phyloP scores from a whole-genome alignment of 352 stramenopile genomes.

The Saprolegnia parasitica region DNA sequence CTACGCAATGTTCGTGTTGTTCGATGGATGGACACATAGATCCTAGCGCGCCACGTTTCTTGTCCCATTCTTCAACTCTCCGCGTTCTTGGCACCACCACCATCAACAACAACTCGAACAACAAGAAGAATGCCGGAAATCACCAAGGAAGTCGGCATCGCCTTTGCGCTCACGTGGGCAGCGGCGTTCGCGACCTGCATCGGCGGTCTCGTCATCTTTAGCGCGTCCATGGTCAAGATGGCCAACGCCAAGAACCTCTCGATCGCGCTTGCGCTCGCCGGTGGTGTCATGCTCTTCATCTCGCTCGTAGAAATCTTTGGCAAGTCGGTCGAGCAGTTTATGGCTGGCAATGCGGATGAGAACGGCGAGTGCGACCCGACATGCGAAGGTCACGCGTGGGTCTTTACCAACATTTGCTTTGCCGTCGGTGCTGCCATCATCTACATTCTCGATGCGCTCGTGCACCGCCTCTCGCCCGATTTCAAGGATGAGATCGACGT shows the following conservation, averaged over 20 bases:
- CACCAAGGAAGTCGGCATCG: not conserved
- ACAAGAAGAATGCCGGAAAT: not conserved
- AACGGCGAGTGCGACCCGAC: conserved; percentile 1
- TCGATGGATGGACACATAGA: no score
- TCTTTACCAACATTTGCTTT: conserved; percentile 9
- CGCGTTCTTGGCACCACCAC: no score
- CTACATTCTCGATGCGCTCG: conserved; percentile 43
- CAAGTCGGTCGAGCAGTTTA: conserved; percentile 42
- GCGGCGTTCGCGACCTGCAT: conserved; percentile 55
- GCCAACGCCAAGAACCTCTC: conserved; percentile 51
- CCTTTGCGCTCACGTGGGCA: conserved; percentile 53
- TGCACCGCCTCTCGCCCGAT: conserved; percentile 38
- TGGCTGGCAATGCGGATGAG: conserved; percentile 36
- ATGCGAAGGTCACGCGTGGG: not conserved
- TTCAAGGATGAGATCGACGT: conserved; percentile 38
- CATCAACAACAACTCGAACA: no score
- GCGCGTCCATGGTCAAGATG: conserved; percentile 49
- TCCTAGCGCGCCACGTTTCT: no score
- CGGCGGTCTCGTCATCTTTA: conserved; percentile 66
- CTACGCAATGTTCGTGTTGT: no score
- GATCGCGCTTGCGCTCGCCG: conserved; percentile 54
- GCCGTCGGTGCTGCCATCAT: conserved; percentile 31
- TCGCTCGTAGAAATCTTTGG: conserved; percentile 65
- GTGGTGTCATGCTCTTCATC: conserved; percentile 73
- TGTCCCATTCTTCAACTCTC: no score